Evolutionary conservation across 352 stramenopile genomes (phyloP).

Genomic region (Globisporangium lucens): DNA sequence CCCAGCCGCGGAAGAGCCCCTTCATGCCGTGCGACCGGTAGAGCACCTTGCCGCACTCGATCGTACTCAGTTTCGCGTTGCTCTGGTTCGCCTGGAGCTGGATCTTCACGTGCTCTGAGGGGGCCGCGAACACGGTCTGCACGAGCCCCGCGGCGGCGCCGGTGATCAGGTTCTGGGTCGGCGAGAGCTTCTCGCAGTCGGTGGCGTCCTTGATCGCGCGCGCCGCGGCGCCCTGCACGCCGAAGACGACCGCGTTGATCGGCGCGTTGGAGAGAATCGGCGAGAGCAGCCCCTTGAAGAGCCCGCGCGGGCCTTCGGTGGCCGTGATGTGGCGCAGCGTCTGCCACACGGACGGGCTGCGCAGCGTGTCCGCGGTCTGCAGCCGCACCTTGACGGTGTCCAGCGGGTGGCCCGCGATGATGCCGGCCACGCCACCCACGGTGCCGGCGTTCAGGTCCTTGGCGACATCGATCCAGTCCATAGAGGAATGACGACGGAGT

Average conservation of each 20-base stretch:
- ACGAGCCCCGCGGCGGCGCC: conserved; percentile 58
- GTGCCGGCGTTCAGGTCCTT: conserved; percentile 85
- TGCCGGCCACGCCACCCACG: conserved; percentile 73
- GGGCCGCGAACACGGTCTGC: conserved; percentile 69
- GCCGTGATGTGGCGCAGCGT: conserved; percentile 48
- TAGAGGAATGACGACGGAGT: conserved; percentile 13
- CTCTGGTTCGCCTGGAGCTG: conserved; percentile 70
- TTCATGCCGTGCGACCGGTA: conserved; percentile 32
- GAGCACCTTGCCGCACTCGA: conserved; percentile 48
- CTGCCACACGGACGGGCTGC: conserved; percentile 34
- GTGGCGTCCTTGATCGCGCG: conserved; percentile 38
- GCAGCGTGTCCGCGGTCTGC: conserved; percentile 48
- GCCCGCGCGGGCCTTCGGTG: conserved; percentile 56
- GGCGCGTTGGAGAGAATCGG: conserved; percentile 81
- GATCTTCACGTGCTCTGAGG: conserved; percentile 83
- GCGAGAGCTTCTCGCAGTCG: conserved; percentile 28
- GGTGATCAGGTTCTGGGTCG: conserved; percentile 49
- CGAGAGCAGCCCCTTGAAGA: conserved; percentile 76
- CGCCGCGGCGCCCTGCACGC: conserved; percentile 61
- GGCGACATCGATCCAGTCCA: conserved; percentile 80
- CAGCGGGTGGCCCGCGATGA: conserved; percentile 76
- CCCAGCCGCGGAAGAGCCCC: conserved; percentile 66
- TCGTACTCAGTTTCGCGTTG: conserved; percentile 37
- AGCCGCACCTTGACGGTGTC: conserved; percentile 88
- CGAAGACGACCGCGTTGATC: conserved; percentile 85